Conservation (phyloP, 2,329 filamentous ascomycete genomes). For the Zelopaecilomyces penicillatus region DNA sequence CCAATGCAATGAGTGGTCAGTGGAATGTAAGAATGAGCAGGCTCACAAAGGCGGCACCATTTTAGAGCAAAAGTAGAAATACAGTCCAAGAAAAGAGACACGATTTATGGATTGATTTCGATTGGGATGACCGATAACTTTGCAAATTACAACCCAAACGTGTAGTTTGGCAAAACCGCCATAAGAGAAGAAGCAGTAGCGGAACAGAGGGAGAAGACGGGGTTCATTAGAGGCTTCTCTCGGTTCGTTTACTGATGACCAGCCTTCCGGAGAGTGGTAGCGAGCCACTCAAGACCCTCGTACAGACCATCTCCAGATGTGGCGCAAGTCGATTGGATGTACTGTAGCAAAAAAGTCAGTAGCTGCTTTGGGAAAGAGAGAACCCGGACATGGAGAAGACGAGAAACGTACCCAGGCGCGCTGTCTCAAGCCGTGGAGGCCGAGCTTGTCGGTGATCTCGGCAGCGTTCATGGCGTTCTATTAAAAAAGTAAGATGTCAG, state of each 20-base stretch:
- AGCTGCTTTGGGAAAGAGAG: constrained; percentile 4
- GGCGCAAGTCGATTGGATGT: constrained; percentile 99
- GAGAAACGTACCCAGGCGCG: constrained; percentile 85
- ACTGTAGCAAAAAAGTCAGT: constrained; percentile 44
- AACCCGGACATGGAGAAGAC: neutral
- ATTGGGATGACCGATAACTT: constrained; percentile 46
- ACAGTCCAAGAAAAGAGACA: constrained; percentile 17
- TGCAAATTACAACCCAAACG: constrained; percentile 52
- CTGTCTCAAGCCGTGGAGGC: constrained; percentile 97
- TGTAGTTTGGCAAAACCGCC: constrained; percentile 34
- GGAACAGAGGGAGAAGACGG: constrained; percentile 25
- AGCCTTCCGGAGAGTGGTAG: constrained; percentile 72
- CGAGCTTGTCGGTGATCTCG: constrained; percentile 99
- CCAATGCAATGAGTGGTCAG: constrained; percentile 1
- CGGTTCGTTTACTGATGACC: constrained; percentile 49
- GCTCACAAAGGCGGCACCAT: constrained; percentile 21
- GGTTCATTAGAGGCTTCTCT: constrained; percentile 25
- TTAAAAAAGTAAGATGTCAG: constrained; percentile 9
- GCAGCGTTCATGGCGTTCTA: constrained; percentile 99
- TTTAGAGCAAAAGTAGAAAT: constrained; percentile 9
- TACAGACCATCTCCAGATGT: constrained; percentile 99
- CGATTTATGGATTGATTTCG: constrained; percentile 42
- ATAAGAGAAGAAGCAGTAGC: constrained; percentile 32
- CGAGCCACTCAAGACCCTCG: constrained; percentile 94
- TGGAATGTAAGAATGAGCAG: constrained; percentile 7